phyloP scores from a whole-genome alignment of 768 basidiomycete genomes.

The Leccinum incarnatum region DNA sequence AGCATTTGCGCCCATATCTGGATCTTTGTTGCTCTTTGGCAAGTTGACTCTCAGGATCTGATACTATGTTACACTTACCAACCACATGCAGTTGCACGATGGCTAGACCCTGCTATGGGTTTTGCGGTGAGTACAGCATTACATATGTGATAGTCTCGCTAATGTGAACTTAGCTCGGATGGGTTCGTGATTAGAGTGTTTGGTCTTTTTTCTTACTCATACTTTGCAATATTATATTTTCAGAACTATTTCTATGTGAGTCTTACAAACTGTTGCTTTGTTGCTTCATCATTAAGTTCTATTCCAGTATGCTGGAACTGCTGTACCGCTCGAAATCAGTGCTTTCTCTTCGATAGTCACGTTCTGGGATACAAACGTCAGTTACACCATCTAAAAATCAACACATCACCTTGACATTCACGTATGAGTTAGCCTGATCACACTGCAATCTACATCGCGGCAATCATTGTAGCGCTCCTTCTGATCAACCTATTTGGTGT shows the following conservation, averaged over 20 bases:
- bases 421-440: conserved; percentile 31
- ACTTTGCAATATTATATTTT: neutral
- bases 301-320: conserved; percentile 29
- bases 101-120: conserved; percentile 32
- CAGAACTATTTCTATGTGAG: conserved; percentile 37
- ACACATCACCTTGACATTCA: conserved; percentile 4
- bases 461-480: conserved; percentile 38
- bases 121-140: conserved; percentile 24
- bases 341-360: conserved; percentile 48
- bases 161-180: conserved; percentile 19
- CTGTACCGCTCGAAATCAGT: conserved; percentile 49
- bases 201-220: conserved; percentile 1
- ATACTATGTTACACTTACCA: neutral
- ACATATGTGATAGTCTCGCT: neutral
- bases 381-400: neutral
- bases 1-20: conserved; percentile 27
- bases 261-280: neutral
- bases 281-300: neutral
- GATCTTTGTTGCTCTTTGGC: conserved; percentile 30
- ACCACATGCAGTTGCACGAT: conserved; percentile 27
- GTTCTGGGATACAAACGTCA: conserved; percentile 45
- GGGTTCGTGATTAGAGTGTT: conserved; percentile 15
- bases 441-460: conserved; percentile 39
- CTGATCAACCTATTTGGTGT: conserved; percentile 48
- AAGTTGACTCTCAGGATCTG: neutral